These are phyloP conservation scores for Podospora pseudopauciseta DNA, from an alignment of 495 filamentous ascomycete genomes.

Conservation along the genomic window DNA sequence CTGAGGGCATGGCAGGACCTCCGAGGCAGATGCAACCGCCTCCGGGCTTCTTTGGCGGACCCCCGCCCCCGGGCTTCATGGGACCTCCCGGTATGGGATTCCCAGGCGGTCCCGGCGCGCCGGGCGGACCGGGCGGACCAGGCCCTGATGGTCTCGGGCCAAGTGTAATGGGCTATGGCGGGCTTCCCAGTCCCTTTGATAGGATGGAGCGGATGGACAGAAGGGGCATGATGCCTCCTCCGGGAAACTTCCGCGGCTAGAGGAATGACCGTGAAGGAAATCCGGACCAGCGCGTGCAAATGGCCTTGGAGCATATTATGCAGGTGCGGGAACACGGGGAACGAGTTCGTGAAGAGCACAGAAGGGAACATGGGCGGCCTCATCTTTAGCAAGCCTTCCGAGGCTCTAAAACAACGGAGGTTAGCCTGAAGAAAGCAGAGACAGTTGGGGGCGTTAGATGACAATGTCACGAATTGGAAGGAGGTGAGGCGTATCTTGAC, in stretches of 20 bases:
- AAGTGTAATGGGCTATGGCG: conserved; percentile 12
- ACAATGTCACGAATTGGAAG: neutral
- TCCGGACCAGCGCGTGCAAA: neutral
- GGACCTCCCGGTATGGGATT: conserved; percentile 47
- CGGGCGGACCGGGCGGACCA: conserved; percentile 22
- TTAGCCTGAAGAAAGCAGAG: neutral
- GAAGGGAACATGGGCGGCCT: neutral
- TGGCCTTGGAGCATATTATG: neutral
- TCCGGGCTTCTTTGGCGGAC: conserved; percentile 48
- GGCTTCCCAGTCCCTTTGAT: conserved; percentile 15
- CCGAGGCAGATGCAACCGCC: conserved; percentile 43
- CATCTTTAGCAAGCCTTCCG: neutral
- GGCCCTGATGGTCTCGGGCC: conserved; percentile 12
- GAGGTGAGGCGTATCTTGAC: neutral
- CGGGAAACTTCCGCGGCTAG: neutral
- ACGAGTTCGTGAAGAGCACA: neutral
- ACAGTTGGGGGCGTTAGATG: neutral
- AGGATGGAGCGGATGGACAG: conserved; percentile 12
- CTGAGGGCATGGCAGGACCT: conserved; percentile 42
- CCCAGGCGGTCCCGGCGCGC: conserved; percentile 40
- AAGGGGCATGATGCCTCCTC: conserved; percentile 21
- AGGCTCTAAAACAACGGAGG: neutral
- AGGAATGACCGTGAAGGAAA: neutral
- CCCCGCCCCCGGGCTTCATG: conserved; percentile 43
- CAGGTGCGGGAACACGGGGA: neutral